Evolutionary conservation across 2,329 filamentous ascomycete species (phyloP).

Genomic region (Trichoderma sp.): DNA sequence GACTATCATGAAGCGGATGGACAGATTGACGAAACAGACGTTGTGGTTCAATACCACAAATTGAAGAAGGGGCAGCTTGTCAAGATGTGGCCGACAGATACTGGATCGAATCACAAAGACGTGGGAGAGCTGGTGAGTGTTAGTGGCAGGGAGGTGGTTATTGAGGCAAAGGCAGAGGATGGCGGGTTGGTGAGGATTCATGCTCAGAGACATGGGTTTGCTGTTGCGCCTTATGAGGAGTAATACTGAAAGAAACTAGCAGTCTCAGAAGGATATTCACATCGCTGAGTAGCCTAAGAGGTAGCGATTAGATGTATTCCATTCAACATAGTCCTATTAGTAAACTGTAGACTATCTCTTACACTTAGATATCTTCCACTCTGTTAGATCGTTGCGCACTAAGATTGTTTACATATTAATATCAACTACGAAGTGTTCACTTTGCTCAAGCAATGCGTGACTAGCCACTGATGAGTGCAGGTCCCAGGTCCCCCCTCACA

Average conservation of each 20-base stretch:
- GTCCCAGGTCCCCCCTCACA: too few species aligned
- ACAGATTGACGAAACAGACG: slow-evolving; percentile 52
- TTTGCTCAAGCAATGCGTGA: too few species aligned
- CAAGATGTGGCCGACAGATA: slow-evolving; percentile 62
- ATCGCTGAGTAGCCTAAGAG: too few species aligned
- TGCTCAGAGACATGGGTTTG: slow-evolving; percentile 61
- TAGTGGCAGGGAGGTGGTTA: slow-evolving; percentile 55
- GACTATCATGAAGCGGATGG: slow-evolving; percentile 48
- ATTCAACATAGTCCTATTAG: too few species aligned
- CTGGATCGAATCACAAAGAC: slow-evolving; percentile 59
- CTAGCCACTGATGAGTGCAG: too few species aligned
- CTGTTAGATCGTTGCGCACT: too few species aligned
- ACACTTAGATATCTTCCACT: too few species aligned
- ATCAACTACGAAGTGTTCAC: too few species aligned
- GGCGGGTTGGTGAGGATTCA: slow-evolving; percentile 54
- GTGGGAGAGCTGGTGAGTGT: slow-evolving; percentile 56
- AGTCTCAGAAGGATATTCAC: not conserved
- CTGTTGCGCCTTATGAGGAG: slow-evolving; percentile 35
- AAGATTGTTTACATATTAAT: too few species aligned
- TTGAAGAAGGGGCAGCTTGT: slow-evolving; percentile 57
- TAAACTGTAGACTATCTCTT: too few species aligned
- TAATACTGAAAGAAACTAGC: not conserved
- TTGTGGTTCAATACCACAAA: slow-evolving; percentile 44
- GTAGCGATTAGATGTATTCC: too few species aligned
- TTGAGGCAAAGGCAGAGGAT: slow-evolving; percentile 50